A percentile compares a stretch with the other conserved stretches of the same genome.
Conservation (phyloP, 768 basidiomycete species). For the Leccinum subgranulosum region DNA sequence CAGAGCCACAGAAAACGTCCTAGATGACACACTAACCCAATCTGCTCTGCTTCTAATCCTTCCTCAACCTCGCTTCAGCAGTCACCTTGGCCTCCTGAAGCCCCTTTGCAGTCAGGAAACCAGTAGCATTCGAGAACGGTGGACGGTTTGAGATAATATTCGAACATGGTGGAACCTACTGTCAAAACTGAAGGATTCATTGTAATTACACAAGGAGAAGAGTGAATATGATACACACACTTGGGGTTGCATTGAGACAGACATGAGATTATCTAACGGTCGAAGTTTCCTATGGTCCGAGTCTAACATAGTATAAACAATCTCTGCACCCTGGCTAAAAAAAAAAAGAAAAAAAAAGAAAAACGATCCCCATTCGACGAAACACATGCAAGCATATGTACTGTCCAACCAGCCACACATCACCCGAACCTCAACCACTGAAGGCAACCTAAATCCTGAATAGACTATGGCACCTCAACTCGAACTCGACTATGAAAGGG, state of each 20-base stretch:
- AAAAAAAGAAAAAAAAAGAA: too few relatives aligned
- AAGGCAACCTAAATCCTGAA: too few relatives aligned
- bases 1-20: not conserved
- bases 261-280: slow-evolving; percentile 48
- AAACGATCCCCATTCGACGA: not conserved
- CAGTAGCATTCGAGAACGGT: slow-evolving; percentile 55
- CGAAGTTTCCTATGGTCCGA: slow-evolving; percentile 85
- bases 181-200: not conserved
- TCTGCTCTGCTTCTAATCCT: slow-evolving; percentile 72
- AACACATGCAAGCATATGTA: slow-evolving; percentile 37
- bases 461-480: too few relatives aligned
- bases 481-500: too few relatives aligned
- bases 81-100: slow-evolving; percentile 67
- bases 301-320: slow-evolving; percentile 48
- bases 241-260: slow-evolving; percentile 54
- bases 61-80: slow-evolving; percentile 60
- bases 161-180: slow-evolving; percentile 42
- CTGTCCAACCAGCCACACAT: slow-evolving; percentile 48
- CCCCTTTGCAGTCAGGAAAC: slow-evolving; percentile 80
- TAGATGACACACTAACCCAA: slow-evolving; percentile 56
- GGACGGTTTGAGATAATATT: slow-evolving; percentile 71
- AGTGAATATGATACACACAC: slow-evolving; percentile 39
- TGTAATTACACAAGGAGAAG: not conserved
- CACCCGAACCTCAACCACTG: too few relatives aligned
- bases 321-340: slow-evolving; percentile 51